Conservation (phyloP, 106 monocot species). For the Amphibolis antarctica region DNA sequence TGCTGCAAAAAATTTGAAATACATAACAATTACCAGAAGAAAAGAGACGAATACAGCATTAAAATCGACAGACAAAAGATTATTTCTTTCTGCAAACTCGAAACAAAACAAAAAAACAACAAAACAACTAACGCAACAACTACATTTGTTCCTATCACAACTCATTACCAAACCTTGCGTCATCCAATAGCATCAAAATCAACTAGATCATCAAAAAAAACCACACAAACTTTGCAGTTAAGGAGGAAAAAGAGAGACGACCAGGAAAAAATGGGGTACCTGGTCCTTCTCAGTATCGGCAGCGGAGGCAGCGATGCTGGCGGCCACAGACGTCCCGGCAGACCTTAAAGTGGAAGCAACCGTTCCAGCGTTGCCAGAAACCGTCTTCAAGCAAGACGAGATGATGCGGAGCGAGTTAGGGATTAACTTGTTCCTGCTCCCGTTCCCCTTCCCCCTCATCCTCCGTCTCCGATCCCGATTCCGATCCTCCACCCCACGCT, state of each 20-base stretch:
- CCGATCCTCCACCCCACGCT: too few species aligned
- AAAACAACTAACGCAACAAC: too few species aligned
- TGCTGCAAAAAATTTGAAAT: too few species aligned
- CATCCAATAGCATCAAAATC: too few species aligned
- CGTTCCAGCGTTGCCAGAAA: constrained; percentile 71
- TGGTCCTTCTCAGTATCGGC: constrained; percentile 81
- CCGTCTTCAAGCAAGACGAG: constrained; percentile 92
- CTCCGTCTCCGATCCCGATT: constrained; percentile 3
- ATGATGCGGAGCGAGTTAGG: constrained; percentile 86
- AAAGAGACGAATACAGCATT: too few species aligned
- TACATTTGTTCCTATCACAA: too few species aligned
- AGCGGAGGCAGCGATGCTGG: constrained; percentile 37
- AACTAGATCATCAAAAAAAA: too few species aligned
- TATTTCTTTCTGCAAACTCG: too few species aligned
- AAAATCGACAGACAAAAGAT: too few species aligned
- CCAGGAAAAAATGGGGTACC: constrained; percentile 27
- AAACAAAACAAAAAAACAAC: too few species aligned
- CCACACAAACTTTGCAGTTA: not conserved
- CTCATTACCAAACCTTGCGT: too few species aligned
- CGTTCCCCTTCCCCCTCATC: constrained; percentile 8
- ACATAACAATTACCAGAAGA: too few species aligned
- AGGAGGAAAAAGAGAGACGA: not conserved
- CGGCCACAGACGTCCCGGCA: constrained; percentile 79
- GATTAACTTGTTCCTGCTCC: constrained; percentile 49
- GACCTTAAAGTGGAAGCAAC: constrained; percentile 73